These are phyloP conservation scores for Schizosaccharomyces japonicus DNA, from an alignment of 805 yeast species.

Conservation along the genomic window DNA sequence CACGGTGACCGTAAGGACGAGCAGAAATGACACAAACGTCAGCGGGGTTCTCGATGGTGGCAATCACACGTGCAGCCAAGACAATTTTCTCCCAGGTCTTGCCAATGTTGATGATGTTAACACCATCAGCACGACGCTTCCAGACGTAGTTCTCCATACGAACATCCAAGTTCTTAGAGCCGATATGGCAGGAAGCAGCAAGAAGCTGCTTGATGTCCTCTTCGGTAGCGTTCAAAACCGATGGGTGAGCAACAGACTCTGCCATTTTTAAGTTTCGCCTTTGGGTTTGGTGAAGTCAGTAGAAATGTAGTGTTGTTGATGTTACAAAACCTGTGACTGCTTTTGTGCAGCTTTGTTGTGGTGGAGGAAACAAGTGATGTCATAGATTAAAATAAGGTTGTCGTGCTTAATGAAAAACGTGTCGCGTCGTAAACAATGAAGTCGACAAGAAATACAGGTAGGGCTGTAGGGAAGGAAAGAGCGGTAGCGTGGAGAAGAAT, in stretches of 20 bases:
- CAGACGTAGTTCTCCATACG: slow-evolving; percentile 84
- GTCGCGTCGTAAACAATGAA: too few species aligned
- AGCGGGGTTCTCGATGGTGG: slow-evolving; percentile 94
- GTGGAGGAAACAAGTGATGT: too few species aligned
- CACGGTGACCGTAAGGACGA: slow-evolving; percentile 99
- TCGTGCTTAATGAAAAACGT: too few species aligned
- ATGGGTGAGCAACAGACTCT: slow-evolving; percentile 2
- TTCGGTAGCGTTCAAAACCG: slow-evolving; percentile 2
- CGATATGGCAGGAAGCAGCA: slow-evolving; percentile 98
- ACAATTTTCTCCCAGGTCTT: slow-evolving; percentile 96
- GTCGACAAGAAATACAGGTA: too few species aligned
- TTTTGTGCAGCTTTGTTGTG: too few species aligned
- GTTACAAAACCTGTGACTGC: background rate
- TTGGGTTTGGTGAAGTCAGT: too few species aligned
- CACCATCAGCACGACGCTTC: slow-evolving; percentile 99
- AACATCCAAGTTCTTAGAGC: slow-evolving; percentile 98
- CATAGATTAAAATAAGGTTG: too few species aligned
- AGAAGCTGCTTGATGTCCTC: slow-evolving; percentile 88
- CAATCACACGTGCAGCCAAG: slow-evolving; percentile 97
- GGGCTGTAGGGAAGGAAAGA: too few species aligned
- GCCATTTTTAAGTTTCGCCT: too few species aligned
- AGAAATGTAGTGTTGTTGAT: too few species aligned
- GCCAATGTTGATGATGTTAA: slow-evolving; percentile 90
- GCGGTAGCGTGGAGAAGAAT: too few species aligned
- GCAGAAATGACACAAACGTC: slow-evolving; percentile 98